Percentiles rank a stretch among this genome's conserved stretches.
Conservation (phyloP, 2,329 filamentous ascomycete species). For the Daldinia sp. region DNA sequence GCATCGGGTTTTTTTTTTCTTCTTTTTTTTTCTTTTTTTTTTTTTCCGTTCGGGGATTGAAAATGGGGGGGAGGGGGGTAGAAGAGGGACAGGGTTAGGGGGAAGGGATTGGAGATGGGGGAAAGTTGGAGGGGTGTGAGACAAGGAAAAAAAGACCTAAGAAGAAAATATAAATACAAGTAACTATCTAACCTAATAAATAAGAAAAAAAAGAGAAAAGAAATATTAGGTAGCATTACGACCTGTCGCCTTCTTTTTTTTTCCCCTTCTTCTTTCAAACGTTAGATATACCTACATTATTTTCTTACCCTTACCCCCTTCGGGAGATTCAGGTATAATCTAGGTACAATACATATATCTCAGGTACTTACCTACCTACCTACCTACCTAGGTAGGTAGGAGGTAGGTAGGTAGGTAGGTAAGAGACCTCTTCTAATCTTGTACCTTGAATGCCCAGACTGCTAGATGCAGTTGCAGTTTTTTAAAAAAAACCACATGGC, state of each 20-base stretch:
- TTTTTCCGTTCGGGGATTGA: slow-evolving; percentile 1
- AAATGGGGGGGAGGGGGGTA: not conserved
- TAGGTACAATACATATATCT: no score
- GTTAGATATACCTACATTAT: not conserved
- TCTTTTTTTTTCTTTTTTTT: not conserved
- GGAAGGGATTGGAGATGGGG: not conserved
- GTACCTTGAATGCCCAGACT: no score
- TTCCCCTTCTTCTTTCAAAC: not conserved
- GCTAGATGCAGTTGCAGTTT: not conserved
- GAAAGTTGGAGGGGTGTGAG: slow-evolving; percentile 10
- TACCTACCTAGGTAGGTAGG: not conserved
- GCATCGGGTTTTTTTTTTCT: not conserved
- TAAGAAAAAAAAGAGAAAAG: not conserved
- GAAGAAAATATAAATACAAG: not conserved
- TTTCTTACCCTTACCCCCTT: not conserved
- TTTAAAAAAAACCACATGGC: not conserved
- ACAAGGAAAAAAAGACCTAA: not conserved
- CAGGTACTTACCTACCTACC: no score
- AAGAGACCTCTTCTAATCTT: no score
- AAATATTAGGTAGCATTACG: slow-evolving; percentile 15
- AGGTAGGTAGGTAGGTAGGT: not conserved
- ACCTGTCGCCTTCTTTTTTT: not conserved
- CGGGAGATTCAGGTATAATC: not conserved
- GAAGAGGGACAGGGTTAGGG: slow-evolving; percentile 3
- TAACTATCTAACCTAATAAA: not conserved